These are phyloP conservation scores for Penicillium polonicum DNA, from an alignment of 2,329 filamentous ascomycete species.

Conservation along the genomic window DNA sequence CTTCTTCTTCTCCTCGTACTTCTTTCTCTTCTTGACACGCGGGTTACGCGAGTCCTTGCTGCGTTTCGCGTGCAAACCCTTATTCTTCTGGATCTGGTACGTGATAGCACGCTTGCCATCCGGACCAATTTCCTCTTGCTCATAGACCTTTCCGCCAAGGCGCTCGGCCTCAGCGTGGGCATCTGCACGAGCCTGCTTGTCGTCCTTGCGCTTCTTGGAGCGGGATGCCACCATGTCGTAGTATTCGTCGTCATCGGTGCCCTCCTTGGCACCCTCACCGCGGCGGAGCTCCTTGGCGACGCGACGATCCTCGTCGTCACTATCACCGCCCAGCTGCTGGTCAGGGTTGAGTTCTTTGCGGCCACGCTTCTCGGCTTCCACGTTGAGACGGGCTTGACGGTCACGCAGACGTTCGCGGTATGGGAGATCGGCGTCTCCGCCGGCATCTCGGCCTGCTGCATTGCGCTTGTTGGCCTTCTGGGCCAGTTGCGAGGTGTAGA, in stretches of 20 bases:
- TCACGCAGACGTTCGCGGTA: slow-evolving; percentile 86
- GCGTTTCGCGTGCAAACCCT: slow-evolving; percentile 82
- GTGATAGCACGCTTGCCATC: slow-evolving; percentile 91
- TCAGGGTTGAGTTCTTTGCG: slow-evolving; percentile 61
- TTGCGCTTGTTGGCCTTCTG: slow-evolving; percentile 85
- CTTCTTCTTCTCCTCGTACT: slow-evolving; percentile 96
- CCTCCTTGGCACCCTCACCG: slow-evolving; percentile 32
- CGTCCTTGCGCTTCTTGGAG: slow-evolving; percentile 59
- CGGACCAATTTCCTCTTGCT: slow-evolving; percentile 67
- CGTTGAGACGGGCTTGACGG: slow-evolving; percentile 78
- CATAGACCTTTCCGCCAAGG: slow-evolving; percentile 60
- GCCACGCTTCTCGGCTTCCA: slow-evolving; percentile 82
- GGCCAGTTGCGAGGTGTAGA: slow-evolving; percentile 96
- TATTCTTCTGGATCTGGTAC: slow-evolving; percentile 96
- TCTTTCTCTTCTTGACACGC: slow-evolving; percentile 95
- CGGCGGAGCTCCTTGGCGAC: slow-evolving; percentile 52
- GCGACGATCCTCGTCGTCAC: slow-evolving; percentile 63
- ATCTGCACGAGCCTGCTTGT: slow-evolving; percentile 68
- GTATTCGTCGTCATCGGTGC: slow-evolving; percentile 58
- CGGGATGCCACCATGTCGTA: slow-evolving; percentile 80
- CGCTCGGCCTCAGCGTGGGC: slow-evolving; percentile 56
- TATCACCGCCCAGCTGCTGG: slow-evolving; percentile 68
- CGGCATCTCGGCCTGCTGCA: slow-evolving; percentile 62
- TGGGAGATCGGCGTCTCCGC: slow-evolving; percentile 62
- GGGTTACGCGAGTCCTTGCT: slow-evolving; percentile 96